A percentile compares a stretch with the other conserved stretches of the same genome.
phyloP scores from a whole-genome alignment of 441 rosid genomes.

The Arabidopsis hybrid region DNA sequence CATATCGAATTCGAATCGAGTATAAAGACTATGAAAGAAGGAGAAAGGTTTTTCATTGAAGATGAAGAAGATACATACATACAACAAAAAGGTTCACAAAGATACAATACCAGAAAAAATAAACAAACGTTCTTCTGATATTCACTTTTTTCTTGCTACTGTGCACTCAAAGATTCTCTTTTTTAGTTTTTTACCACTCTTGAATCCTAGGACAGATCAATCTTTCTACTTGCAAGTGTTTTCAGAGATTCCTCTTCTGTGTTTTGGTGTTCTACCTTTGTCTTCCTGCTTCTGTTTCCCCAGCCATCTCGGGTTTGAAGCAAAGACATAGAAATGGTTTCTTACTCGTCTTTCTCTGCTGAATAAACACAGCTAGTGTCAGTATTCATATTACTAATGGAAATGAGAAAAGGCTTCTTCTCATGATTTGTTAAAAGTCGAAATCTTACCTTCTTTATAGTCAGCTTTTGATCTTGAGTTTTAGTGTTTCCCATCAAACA shows the following conservation, averaged over 20 bases:
- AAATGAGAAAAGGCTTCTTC: conserved; percentile 15
- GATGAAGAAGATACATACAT: conserved; percentile 33
- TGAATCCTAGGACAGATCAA: conserved; percentile 33
- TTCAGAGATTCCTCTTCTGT: conserved; percentile 19
- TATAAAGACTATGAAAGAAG: neutral
- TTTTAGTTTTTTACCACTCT: conserved; percentile 11
- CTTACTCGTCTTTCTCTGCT: conserved; percentile 37
- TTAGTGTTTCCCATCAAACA: conserved; percentile 31
- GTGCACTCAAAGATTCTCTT: conserved; percentile 41
- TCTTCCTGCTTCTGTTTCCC: conserved; percentile 23
- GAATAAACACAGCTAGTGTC: conserved; percentile 1
- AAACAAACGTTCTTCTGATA: conserved; percentile 14
- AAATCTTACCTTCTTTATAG: conserved; percentile 35
- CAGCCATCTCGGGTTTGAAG: conserved; percentile 37
- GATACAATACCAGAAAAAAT: conserved; percentile 3
- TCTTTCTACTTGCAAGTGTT: conserved; percentile 17
- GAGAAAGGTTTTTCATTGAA: neutral
- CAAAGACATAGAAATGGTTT: conserved; percentile 43
- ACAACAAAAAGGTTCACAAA: conserved; percentile 25
- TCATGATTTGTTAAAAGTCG: neutral
- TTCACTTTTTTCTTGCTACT: conserved; percentile 16
- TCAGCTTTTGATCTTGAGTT: conserved; percentile 25
- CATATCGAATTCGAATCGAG: neutral
- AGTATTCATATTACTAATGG: conserved; percentile 8
- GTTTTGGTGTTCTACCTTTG: conserved; percentile 8